phyloP scores from a whole-genome alignment of 2,329 filamentous ascomycete genomes.

The Sporothrix inflata region DNA sequence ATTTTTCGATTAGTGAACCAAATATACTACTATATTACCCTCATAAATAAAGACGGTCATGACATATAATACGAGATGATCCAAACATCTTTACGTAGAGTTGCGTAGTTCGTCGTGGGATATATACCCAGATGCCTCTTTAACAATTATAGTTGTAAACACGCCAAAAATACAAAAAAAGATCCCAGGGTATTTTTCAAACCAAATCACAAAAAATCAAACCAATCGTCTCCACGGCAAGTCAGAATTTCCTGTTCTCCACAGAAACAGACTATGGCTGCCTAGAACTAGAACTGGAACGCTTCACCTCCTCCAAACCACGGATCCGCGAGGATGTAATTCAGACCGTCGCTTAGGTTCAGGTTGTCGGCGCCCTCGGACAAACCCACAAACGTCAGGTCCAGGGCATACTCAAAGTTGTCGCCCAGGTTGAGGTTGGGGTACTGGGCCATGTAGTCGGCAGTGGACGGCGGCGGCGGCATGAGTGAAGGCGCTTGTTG shows the following conservation, averaged over 20 bases:
- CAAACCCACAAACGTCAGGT: slow-evolving; percentile 45
- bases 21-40: not conserved
- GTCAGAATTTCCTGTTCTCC: not conserved
- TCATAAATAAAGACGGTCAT: not conserved
- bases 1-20: not conserved
- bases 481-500: slow-evolving; percentile 26
- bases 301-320: slow-evolving; percentile 43
- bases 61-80: not conserved
- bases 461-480: slow-evolving; percentile 26
- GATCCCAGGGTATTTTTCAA: not conserved
- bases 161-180: not conserved
- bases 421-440: slow-evolving; percentile 43
- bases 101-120: not conserved
- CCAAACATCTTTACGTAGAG: not conserved
- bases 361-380: slow-evolving; percentile 27
- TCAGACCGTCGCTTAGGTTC: slow-evolving; percentile 41
- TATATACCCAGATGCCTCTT: not conserved
- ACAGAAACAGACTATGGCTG: not conserved
- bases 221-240: not conserved
- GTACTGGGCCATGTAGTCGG: slow-evolving; percentile 40
- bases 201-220: not conserved
- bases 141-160: not conserved
- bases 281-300: not conserved
- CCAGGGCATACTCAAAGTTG: slow-evolving; percentile 50
- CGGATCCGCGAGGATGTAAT: slow-evolving; percentile 46